These are phyloP conservation scores for Globisporangium cystogenes DNA, from an alignment of 352 stramenopile genomes.

Conservation along the genomic window DNA sequence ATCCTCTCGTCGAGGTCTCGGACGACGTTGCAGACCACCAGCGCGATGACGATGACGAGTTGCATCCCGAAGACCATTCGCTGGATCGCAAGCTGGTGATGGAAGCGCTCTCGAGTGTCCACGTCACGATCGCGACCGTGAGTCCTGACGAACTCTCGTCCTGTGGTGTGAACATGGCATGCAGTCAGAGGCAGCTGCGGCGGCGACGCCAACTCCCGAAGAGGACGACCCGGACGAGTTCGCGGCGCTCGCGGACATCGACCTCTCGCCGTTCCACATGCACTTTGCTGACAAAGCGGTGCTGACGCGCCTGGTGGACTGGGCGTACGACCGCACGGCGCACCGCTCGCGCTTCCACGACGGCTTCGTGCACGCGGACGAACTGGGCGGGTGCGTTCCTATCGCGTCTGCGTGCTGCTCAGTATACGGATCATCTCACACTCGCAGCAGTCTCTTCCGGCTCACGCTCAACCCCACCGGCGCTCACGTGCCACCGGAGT, in stretches of 20 bases:
- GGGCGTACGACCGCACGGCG: slow-evolving; percentile 51
- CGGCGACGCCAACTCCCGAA: not conserved
- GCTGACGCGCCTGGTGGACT: slow-evolving; percentile 52
- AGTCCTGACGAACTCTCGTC: too few relatives aligned
- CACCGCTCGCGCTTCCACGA: slow-evolving; percentile 31
- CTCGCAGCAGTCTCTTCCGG: slow-evolving; percentile 31
- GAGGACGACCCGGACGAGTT: slow-evolving; percentile 9
- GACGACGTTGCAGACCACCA: too few relatives aligned
- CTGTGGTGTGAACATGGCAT: not conserved
- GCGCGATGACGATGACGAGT: too few relatives aligned
- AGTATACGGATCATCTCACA: not conserved
- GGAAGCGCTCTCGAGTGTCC: not conserved
- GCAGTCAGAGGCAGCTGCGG: not conserved
- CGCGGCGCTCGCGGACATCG: slow-evolving; percentile 33
- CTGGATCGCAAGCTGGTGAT: not conserved
- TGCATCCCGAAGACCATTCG: too few relatives aligned
- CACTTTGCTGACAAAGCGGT: slow-evolving; percentile 43
- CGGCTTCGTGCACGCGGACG: slow-evolving; percentile 40
- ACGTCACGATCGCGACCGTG: not conserved
- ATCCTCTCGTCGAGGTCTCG: too few relatives aligned
- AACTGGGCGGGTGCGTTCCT: slow-evolving; percentile 20
- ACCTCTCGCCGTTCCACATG: slow-evolving; percentile 53
- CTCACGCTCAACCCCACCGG: slow-evolving; percentile 55
- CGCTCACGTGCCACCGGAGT: slow-evolving; percentile 37
- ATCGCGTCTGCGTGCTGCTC: too few relatives aligned